Evolutionary conservation across 768 basidiomycete species (phyloP), one percentile per base, ranked within the genome.

Genomic region (Clitopilus passeckerianus): DNA sequence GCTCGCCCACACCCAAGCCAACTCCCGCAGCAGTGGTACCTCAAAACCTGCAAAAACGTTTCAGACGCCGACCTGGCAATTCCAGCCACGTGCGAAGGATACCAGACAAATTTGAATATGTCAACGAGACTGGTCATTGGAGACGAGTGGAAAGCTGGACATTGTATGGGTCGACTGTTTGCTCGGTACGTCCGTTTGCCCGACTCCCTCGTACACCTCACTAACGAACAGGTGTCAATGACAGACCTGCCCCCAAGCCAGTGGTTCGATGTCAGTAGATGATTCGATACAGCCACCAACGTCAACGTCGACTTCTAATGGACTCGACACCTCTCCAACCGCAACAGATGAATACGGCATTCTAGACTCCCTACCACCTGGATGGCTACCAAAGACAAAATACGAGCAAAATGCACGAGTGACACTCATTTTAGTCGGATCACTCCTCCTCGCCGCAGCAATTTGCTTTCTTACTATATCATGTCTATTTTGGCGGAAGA

Each of bases 131-230:
- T 73, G 83, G 80, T 4, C 64, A 74, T 57, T 90, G 87, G 87
- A 77, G 80, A 44, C 82, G 77, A 67, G 75, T 80, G 1, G 72
- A 75, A 8, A 64, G 67, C 24, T 90, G 86, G 73, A 81, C 85
- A 12, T 71, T 90, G 37, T 89, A 86, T 64, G 89, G 90, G n/a
- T 86, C 85, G n/a, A 82, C 85, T 14, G 75, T 86, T 37, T 82
- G 86, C 66, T 60, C 73, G n/a, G 83, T 83, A 65, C 74, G 84
- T 75, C 57, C 52, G 3, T 16, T 50, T 50, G 46, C 46, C 18
- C 18, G 6, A 50, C 20, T n/a, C 18, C 20, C 20, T n/a, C n/a
- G 53, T 27, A 20, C 14, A 9, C 37, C 37, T 53, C 20, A 53
- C 53, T 23, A 16, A 53, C 16, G 6, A 6, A 6, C 53, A 18